Base-by-base conservation (phyloP, 2,329 filamentous ascomycete species). In the Paracorniculantispora psalliotae region DNA sequence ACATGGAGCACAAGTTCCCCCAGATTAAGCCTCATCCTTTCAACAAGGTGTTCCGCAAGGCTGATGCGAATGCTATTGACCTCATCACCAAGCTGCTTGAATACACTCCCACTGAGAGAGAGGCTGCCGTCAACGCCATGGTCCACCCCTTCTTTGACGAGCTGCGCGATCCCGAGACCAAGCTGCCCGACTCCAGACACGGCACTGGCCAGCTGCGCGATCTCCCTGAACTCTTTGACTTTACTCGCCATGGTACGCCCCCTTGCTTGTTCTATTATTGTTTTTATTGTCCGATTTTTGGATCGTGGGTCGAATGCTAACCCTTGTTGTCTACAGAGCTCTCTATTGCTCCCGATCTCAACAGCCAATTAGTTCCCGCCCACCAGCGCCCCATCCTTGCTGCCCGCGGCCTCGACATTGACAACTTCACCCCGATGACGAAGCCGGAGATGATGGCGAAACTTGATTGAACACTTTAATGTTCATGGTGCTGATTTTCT, bases 1-100 rank as follows among this genome's bases (percentile, higher is more conserved):
- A 99, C 77, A 99, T 99, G 94, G 94, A 99, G 79, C 94, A 99
- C 80, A 97, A 97, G 80, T 99, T 99, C 77, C 94, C 94, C 50
- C 94, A 99, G 76, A 99, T 99, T 80, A 99, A 99, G 81, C 94
- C 94, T 60, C 94, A 99, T 71, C 94, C 94, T 28, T 99, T 99
- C 82, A 96, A 90, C 79, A 97, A 97, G 84, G 94, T 99, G 59
- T 97, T 99, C 84, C 88, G 94, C 67, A 97, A 96, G 83, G 94
- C 94, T 59, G 91, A 96, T 66, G 83, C 86, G 33, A 92, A 91
- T 69, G 93, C 94, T 41, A 96, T 99, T 69, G 92, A 97, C 70
- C 80, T 99, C 68, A 97, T 99, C 72, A 94, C 92, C 57, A 88
- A 89, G 63, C 81, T 99, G 59, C 82, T 99, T 60, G 94, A 99